Base-by-base conservation (phyloP, 768 basidiomycete species). In the Hericium alpestre region DNA sequence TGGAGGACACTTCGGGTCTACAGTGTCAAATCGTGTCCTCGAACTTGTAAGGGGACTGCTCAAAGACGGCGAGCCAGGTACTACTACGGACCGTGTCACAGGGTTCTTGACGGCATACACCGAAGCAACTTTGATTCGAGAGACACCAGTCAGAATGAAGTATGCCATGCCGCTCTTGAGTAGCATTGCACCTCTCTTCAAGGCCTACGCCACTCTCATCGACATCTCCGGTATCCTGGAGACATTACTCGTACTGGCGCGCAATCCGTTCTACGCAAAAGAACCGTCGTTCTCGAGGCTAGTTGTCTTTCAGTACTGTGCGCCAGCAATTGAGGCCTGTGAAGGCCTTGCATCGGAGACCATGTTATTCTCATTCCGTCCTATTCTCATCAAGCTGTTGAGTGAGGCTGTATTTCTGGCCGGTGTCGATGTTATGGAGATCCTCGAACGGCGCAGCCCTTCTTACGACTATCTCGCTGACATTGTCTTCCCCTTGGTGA, bases 391-490 rank as follows among this genome's bases (percentile, higher is more conserved):
- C 22, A 66, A 64, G 13, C 67, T 77, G 13, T 38, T 76, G 12
- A 62, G 66, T 18, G 56, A 56, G 2, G 58, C 79, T 3, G 69
- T 83, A 2, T 70, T 79, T 23, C 71, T 85, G 38, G 73, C 70
- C 12, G 78, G 75, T 5, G 73, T 71, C 1, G 80, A 86, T 59
- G 69, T 83, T 9, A 69, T 87, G 20, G 68, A 72, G 0, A 75
- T 82, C 61, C 61, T 91, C 20, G 83, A 82, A 63, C 78, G 76
- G 59, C 77, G 75, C 18, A 65, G 68, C 0, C 76, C 83, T 0
- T 79, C 82, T 1, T 76, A 83, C 59, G 76, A 79, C 43, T 85
- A 83, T 65, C 73, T 89, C n/a, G 73, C 79, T 4, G 79, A 79
- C 0, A 67, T 91, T 10, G 69, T 90, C 10, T 71, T 89, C 8